phyloP scores from a whole-genome alignment of 2,329 filamentous ascomycete species.

The Alternaria sp. region DNA sequence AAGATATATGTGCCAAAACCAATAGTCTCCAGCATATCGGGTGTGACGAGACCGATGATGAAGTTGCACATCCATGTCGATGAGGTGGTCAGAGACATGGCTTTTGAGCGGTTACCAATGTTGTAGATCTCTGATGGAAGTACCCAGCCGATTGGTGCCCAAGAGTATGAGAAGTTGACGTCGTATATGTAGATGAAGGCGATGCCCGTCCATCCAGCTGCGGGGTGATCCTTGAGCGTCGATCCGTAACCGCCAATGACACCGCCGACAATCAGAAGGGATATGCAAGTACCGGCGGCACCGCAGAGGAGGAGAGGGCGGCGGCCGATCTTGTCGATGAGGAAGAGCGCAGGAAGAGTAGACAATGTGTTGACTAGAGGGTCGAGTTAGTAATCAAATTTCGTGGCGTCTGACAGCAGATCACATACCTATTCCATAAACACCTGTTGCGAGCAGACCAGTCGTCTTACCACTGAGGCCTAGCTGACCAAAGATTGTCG shows the following conservation, averaged over 20 bases:
- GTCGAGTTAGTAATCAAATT: neutral
- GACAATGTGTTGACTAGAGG: constrained; percentile 57
- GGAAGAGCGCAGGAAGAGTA: constrained; percentile 70
- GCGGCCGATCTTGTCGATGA: constrained; percentile 68
- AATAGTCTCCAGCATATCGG: constrained; percentile 73
- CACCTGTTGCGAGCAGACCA: constrained; percentile 80
- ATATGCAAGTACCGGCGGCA: constrained; percentile 72
- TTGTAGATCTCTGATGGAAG: constrained; percentile 77
- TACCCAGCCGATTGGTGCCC: constrained; percentile 77
- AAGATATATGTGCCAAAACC: constrained; percentile 57
- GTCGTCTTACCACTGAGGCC: constrained; percentile 65
- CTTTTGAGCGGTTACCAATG: constrained; percentile 70
- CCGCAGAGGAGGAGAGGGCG: constrained; percentile 68
- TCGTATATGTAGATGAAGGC: constrained; percentile 67
- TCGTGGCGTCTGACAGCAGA: neutral
- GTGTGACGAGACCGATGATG: constrained; percentile 67
- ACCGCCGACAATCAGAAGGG: constrained; percentile 73
- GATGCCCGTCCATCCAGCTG: constrained; percentile 73
- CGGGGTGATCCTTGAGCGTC: constrained; percentile 62
- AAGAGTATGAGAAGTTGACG: constrained; percentile 64
- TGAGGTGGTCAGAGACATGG: constrained; percentile 69
- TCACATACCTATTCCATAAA: constrained; percentile 48
- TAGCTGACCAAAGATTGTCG: constrained; percentile 77
- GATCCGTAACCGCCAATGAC: constrained; percentile 69
- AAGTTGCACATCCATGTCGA: constrained; percentile 88